Conservation (phyloP, 129 eudicot species). For the Ambrosia artemisiifolia region DNA sequence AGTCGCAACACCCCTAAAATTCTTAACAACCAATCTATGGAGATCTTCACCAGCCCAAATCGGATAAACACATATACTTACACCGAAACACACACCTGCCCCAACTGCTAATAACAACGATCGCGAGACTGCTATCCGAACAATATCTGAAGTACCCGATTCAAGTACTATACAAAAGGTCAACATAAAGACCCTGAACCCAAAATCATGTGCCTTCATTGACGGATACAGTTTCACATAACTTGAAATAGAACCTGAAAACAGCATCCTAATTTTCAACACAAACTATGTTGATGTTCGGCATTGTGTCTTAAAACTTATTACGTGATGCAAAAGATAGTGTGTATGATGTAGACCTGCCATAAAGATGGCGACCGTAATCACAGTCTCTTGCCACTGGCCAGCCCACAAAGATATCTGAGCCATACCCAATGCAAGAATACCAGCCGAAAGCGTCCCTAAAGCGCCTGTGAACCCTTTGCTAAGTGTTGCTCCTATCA, state of each 20-base stretch:
- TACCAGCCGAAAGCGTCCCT: conserved; percentile 77
- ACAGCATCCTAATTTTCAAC: neutral
- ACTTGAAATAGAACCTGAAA: conserved; percentile 62
- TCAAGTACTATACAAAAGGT: conserved; percentile 79
- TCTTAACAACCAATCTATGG: conserved; percentile 82
- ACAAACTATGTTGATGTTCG: too few species aligned
- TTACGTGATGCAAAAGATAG: neutral
- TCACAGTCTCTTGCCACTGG: conserved; percentile 44
- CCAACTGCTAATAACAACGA: conserved; percentile 75
- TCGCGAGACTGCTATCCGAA: conserved; percentile 67
- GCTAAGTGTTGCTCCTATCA: conserved; percentile 70
- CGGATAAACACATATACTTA: conserved; percentile 70
- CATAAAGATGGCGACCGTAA: conserved; percentile 59
- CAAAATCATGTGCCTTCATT: conserved; percentile 81
- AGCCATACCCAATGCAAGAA: conserved; percentile 61
- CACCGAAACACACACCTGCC: conserved; percentile 40
- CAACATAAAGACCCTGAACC: conserved; percentile 82
- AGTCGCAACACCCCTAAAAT: conserved; percentile 76
- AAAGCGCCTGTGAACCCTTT: conserved; percentile 79
- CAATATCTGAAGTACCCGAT: conserved; percentile 68
- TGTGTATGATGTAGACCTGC: conserved; percentile 33
- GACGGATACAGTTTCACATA: conserved; percentile 63
- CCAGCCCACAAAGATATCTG: conserved; percentile 49
- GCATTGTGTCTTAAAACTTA: too few species aligned
- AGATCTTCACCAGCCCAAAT: conserved; percentile 93